These are phyloP conservation scores for Diplodia mutila DNA, from an alignment of 2,329 filamentous ascomycete species.

Conservation along the genomic window DNA sequence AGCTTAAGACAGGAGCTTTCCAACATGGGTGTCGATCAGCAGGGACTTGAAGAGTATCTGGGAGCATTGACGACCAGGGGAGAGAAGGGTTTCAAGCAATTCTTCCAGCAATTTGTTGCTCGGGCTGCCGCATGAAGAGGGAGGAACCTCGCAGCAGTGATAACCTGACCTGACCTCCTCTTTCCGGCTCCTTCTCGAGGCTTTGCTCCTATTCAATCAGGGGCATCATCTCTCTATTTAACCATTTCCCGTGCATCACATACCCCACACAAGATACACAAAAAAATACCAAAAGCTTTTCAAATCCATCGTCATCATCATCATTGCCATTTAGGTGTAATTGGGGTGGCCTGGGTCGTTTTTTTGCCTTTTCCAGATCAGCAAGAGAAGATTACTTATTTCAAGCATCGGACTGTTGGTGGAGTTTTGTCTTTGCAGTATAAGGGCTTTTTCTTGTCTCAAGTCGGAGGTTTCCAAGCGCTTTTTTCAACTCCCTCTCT, in stretches of 20 bases:
- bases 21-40: slow-evolving; percentile 66
- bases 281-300: slow-evolving; percentile 21
- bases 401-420: background rate
- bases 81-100: slow-evolving; percentile 29
- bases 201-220: background rate
- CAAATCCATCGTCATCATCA: background rate
- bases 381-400: background rate
- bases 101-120: slow-evolving; percentile 25
- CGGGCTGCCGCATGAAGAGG: slow-evolving; percentile 10
- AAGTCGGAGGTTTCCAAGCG: background rate
- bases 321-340: slow-evolving; percentile 3
- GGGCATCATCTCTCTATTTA: background rate
- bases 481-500: background rate
- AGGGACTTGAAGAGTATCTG: slow-evolving; percentile 67
- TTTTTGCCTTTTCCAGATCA: background rate
- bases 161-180: background rate
- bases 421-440: too few relatives aligned
- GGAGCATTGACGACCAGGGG: slow-evolving; percentile 43
- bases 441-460: background rate
- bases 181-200: background rate
- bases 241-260: slow-evolving; percentile 19
- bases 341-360: background rate
- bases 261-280: slow-evolving; percentile 2
- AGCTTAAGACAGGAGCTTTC: slow-evolving; percentile 70
- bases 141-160: background rate